phyloP scores from a whole-genome alignment of 305 asterid genomes.

The Fraxinus dipetala region DNA sequence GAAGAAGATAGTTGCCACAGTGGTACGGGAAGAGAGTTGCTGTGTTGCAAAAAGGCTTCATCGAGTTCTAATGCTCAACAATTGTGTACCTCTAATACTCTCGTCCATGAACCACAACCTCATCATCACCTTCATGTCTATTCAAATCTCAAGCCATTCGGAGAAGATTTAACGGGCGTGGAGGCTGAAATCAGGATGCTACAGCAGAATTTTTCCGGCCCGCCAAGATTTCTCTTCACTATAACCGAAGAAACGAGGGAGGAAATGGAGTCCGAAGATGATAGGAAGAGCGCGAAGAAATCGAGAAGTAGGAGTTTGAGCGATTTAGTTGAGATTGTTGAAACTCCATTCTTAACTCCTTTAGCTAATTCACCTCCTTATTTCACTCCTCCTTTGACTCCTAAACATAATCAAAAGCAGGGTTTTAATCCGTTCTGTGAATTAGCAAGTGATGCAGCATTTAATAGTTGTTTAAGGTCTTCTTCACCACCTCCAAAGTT shows the following conservation, averaged over 20 bases:
- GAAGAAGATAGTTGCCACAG: conserved; percentile 24
- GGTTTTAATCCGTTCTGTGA: conserved; percentile 31
- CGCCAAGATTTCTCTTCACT: conserved; percentile 66
- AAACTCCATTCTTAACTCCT: conserved; percentile 65
- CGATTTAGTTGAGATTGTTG: conserved; percentile 43
- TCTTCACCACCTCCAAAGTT: conserved; percentile 63
- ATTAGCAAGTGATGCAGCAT: conserved; percentile 39
- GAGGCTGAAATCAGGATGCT: conserved; percentile 32
- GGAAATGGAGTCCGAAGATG: conserved; percentile 77
- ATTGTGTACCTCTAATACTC: conserved; percentile 37
- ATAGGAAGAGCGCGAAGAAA: conserved; percentile 33
- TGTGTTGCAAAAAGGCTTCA: conserved; percentile 36
- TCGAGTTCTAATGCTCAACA: conserved; percentile 27
- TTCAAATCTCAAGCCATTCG: conserved; percentile 29
- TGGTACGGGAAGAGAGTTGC: conserved; percentile 28
- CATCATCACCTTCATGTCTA: conserved; percentile 29
- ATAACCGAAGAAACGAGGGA: conserved; percentile 71
- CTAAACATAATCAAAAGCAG: conserved; percentile 22
- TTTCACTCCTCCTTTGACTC: conserved; percentile 74
- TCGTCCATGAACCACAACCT: conserved; percentile 47
- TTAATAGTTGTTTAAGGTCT: conserved; percentile 30
- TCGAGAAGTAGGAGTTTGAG: conserved; percentile 48
- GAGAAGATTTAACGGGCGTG: conserved; percentile 17
- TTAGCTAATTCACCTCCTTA: conserved; percentile 48
- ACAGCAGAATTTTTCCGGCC: conserved; percentile 32